Conservation (phyloP, 1,284 basidiomycete genomes). For the Tetrapyrgos nigripes region DNA sequence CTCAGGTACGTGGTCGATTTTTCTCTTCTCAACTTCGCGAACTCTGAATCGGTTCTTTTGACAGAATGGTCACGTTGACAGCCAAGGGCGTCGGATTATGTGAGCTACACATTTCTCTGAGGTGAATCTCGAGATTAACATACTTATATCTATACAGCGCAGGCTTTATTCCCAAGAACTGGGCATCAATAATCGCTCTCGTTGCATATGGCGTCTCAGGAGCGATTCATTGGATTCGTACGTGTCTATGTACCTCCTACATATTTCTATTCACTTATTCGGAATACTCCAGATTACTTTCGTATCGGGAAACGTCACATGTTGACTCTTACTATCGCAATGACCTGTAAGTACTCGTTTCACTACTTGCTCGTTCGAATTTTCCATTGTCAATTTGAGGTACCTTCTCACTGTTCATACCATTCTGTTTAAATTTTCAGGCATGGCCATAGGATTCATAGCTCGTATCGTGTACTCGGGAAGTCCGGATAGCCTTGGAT, state of each 20-base stretch:
- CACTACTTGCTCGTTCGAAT: neutral
- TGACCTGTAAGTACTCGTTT: constrained; percentile 5
- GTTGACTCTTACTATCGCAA: constrained; percentile 17
- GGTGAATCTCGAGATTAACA: neutral
- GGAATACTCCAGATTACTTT: constrained; percentile 11
- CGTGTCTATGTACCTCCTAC: neutral
- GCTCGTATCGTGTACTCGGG: neutral
- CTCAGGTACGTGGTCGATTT: no score
- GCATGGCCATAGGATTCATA: constrained; percentile 5
- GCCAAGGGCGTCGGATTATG: neutral
- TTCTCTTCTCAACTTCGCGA: no score
- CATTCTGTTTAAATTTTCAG: neutral
- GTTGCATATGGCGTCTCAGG: constrained; percentile 13
- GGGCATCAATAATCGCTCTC: constrained; percentile 11
- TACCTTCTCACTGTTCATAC: neutral
- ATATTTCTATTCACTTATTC: neutral
- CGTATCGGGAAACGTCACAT: constrained; percentile 14
- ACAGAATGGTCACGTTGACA: no score
- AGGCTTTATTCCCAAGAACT: constrained; percentile 11
- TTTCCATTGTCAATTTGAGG: neutral
- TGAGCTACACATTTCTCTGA: neutral
- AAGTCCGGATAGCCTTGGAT: neutral
- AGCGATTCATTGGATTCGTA: constrained; percentile 19
- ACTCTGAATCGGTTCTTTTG: no score
- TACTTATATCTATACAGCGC: neutral